Conservation (phyloP, 2,329 filamentous ascomycete genomes). For the Lecanoromycetidae sp. region DNA sequence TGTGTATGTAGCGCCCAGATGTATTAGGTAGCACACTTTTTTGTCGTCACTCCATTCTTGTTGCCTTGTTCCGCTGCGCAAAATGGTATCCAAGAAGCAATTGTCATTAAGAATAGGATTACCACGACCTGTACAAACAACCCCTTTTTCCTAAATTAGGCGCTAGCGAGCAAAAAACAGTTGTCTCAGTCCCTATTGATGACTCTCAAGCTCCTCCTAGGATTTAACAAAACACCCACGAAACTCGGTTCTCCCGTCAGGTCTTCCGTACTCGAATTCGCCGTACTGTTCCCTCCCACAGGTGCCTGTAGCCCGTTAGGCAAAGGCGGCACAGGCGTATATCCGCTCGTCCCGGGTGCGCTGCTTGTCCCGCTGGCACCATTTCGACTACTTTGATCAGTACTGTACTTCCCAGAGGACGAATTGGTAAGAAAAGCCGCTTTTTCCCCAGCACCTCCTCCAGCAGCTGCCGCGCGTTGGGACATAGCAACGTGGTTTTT, state of each 20-base stretch:
- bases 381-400: constrained; percentile 10
- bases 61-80: neutral
- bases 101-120: neutral
- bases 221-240: constrained; percentile 56
- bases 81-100: neutral
- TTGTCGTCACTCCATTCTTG: neutral
- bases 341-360: constrained; percentile 13
- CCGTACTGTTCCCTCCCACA: constrained; percentile 30
- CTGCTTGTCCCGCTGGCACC: constrained; percentile 7
- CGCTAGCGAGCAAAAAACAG: neutral
- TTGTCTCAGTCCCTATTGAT: constrained; percentile 39
- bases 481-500: constrained; percentile 55
- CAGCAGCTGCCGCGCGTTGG: constrained; percentile 43
- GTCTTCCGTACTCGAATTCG: constrained; percentile 43
- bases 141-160: neutral
- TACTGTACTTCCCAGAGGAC: constrained; percentile 15
- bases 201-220: constrained; percentile 55
- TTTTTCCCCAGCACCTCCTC: constrained; percentile 29
- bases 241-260: constrained; percentile 57
- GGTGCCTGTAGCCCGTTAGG: constrained; percentile 9
- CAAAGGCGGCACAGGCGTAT: constrained; percentile 21
- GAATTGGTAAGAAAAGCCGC: constrained; percentile 14
- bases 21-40: neutral
- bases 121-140: too few relatives aligned
- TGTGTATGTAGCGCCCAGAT: neutral